Evolutionary conservation across 2,329 filamentous ascomycete species (phyloP), one percentile per base, ranked within the genome.

Genomic region (Aureobasidium pullulans): DNA sequence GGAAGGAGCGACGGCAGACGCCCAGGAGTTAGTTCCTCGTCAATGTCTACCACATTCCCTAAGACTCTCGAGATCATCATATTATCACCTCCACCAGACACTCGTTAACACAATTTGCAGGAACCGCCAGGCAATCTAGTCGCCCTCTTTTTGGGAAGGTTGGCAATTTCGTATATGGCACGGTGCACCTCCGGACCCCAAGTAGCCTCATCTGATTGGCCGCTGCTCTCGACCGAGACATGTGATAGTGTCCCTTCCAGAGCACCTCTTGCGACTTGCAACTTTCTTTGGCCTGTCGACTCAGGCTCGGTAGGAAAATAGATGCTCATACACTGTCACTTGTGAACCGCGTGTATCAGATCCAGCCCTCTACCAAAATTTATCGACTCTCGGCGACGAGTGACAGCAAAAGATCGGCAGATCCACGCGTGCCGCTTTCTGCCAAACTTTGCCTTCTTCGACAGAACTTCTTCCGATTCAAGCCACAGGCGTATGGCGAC

Each of bases 311-410:
- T 29, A 32, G 39, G 28, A 54, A 9, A 42, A 54, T 54, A 23
- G 37, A 7, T 54, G 29, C 37, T 9, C 29, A 11, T 36, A 7
- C 40, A 34, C 36, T 56, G 52, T 56, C 52, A 56, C 44, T n/a
- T 29, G 31, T 19, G 13, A 31, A 36, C 40, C 23, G 52, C 19
- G 32, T 56, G 52, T 56, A 56, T 56, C 40, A 56, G 40, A 37
- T 44, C 40, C 52, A 56, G 52, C 52, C 52, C 42, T 46, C 40
- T 56, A 56, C 52, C 52, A 44, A 31, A 16, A n/a, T 46, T n/a
- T 34, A 2, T 31, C 28, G n/a, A 13, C 10, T 29, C 39, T 42
- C 6, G 28, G 29, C 39, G 50, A 43, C 28, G 28, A 34, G 8
- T 43, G 50, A 43, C 50, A 54, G 50, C 50, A 15, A 34, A 13